Conservation (phyloP, 2,329 filamentous ascomycete genomes). For the Botryotinia narcissicola region DNA sequence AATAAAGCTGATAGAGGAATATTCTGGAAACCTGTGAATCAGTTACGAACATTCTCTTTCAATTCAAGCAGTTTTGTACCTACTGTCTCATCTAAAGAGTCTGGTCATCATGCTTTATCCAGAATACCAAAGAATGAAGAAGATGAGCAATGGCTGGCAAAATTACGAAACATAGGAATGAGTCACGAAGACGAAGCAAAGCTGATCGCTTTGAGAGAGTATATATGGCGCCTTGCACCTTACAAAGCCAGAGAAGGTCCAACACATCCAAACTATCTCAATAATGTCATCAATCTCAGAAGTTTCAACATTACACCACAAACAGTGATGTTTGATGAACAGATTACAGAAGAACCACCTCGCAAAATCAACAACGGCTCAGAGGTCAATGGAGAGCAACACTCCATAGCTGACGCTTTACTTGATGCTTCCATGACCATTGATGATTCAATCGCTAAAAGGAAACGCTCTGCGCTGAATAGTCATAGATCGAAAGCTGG, state of each 20-base stretch:
- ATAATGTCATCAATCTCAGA: constrained; percentile 71
- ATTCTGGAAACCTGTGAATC: constrained; percentile 80
- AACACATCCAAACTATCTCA: constrained; percentile 48
- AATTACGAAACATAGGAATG: constrained; percentile 81
- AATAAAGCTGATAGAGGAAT: constrained; percentile 73
- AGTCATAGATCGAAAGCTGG: constrained; percentile 48
- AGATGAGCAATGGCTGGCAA: constrained; percentile 88
- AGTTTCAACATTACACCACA: constrained; percentile 76
- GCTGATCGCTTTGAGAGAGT: constrained; percentile 79
- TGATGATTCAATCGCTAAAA: constrained; percentile 61
- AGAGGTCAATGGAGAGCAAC: constrained; percentile 42
- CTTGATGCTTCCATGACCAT: constrained; percentile 89
- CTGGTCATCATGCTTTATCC: constrained; percentile 56
- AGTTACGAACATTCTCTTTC: constrained; percentile 68
- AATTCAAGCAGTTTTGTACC: constrained; percentile 54
- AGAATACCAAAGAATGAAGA: constrained; percentile 78
- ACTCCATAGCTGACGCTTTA: constrained; percentile 86
- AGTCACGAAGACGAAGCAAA: constrained; percentile 83
- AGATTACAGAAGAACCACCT: constrained; percentile 47
- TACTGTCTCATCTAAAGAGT: constrained; percentile 55
- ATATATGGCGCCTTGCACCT: constrained; percentile 81
- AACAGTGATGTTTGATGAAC: constrained; percentile 89
- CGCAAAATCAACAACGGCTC: constrained; percentile 40
- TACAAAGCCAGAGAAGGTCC: constrained; percentile 49
- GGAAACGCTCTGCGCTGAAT: constrained; percentile 52